Evolutionary conservation across 805 yeast genomes (phyloP), one percentile per base, ranked within the genome.

Genomic region (Metschnikowia proteae): DNA sequence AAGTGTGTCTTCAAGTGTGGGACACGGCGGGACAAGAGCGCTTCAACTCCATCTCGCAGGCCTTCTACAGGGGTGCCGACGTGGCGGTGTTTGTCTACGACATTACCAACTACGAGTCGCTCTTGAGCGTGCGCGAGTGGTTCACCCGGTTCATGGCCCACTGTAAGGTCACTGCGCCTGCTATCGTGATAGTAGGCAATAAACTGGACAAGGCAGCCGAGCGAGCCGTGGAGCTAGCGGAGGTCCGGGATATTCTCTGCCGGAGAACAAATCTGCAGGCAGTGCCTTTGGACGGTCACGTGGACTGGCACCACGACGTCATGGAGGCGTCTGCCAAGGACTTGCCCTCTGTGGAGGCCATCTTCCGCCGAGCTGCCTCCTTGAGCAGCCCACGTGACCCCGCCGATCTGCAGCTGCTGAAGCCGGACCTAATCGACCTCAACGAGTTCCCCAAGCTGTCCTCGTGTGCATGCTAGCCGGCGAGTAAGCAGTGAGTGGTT

Each of bases 31-130:
- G 78, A 10, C 78, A 73, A 57, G 78, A 73, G 54, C 57, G 78
- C 41, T 73, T 72, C 60, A 71, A 73, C 50, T 74, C 80, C 45
- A 75, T 78, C 29, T 70, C 78, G 8, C 76, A 74, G 58, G 79
- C 82, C 4, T 80, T 80, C 54, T 80, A 80, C 60, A 63, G 85
- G 35, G 85, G 85, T 6, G 73, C 83, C 0, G 84, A 80, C 55
- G 77, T 79, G 17, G 81, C 75, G 4, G 68, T 80, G 6, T 56
- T 80, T 38, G 80, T 79, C 17, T 80, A 78, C 57, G 85, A 80
- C 60, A 64, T 78, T 33, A 75, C 82, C 46, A 75, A 73, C 55
- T 75, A 79, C 48, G 80, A 76, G 57, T 68, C 74, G 22, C 76
- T 79, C 46, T 65, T 78, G 42, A 71, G 76, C 58, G 57, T 79